A percentile compares a stretch with the other conserved stretches of the same genome.
These are phyloP conservation scores for Annulohypoxylon nitens DNA, from an alignment of 495 filamentous ascomycete species.

Conservation along the genomic window DNA sequence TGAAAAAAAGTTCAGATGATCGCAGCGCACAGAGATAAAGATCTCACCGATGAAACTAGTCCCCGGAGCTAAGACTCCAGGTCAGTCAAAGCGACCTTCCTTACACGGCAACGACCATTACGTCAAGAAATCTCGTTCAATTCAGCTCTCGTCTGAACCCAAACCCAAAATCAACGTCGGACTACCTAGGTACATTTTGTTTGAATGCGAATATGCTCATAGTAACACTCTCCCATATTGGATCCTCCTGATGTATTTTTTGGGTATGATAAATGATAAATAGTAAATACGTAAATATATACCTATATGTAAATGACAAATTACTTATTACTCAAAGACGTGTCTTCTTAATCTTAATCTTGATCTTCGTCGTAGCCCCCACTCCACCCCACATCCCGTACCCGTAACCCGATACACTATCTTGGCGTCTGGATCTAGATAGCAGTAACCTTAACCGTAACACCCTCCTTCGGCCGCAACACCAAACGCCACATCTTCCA, in stretches of 20 bases:
- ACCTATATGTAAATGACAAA: conserved; percentile 6
- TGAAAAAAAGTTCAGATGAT: neutral
- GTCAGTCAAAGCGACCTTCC: neutral
- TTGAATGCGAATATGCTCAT: neutral
- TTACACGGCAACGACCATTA: neutral
- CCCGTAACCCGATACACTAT: neutral
- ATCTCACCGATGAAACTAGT: neutral
- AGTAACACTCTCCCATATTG: neutral
- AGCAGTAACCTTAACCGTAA: conserved; percentile 57
- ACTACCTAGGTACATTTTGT: neutral
- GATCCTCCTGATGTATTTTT: too few relatives aligned
- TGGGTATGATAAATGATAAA: neutral
- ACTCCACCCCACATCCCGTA: neutral
- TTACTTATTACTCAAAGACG: conserved; percentile 3
- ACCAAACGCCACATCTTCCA: conserved; percentile 69
- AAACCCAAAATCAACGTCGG: conserved; percentile 23
- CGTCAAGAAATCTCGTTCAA: neutral
- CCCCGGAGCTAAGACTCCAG: neutral
- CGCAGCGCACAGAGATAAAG: neutral
- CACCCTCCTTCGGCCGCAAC: conserved; percentile 63
- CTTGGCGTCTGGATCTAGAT: conserved; percentile 5
- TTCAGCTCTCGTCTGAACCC: conserved; percentile 20
- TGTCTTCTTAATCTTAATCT: neutral
- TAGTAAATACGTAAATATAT: conserved; percentile 5
- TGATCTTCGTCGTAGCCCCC: neutral